phyloP scores from a whole-genome alignment of 2,329 filamentous ascomycete genomes.

The Aureobasidium subglaciale region DNA sequence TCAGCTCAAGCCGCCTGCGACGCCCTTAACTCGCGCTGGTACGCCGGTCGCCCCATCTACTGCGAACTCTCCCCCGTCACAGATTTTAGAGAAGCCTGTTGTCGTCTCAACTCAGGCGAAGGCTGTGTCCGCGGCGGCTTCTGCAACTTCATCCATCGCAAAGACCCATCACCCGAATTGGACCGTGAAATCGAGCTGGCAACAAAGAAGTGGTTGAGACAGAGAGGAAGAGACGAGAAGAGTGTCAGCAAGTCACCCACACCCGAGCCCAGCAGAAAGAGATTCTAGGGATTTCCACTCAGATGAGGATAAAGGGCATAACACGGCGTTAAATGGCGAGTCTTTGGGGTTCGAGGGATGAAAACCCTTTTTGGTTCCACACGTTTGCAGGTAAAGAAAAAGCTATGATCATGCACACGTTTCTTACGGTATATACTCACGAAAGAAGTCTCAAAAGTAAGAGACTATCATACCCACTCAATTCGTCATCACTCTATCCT shows the following conservation, averaged over 20 bases:
- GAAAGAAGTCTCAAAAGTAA: background rate
- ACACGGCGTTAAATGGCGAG: background rate
- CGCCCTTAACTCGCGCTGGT: conserved; percentile 90
- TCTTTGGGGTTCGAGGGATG: background rate
- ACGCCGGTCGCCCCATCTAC: conserved; percentile 93
- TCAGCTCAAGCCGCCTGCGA: conserved; percentile 89
- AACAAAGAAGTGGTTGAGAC: conserved; percentile 94
- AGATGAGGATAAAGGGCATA: background rate
- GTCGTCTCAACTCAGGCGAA: conserved; percentile 86
- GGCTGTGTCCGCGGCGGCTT: conserved; percentile 94
- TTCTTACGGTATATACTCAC: background rate
- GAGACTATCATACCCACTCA: background rate
- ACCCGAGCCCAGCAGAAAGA: conserved; percentile 70
- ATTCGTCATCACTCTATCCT: too few relatives aligned
- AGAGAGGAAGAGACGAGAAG: conserved; percentile 74
- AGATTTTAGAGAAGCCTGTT: conserved; percentile 96
- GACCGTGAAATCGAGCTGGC: conserved; percentile 79
- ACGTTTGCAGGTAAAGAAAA: background rate
- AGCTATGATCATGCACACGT: background rate
- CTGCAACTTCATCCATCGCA: conserved; percentile 99
- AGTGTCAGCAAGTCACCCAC: conserved; percentile 77
- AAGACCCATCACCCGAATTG: conserved; percentile 83
- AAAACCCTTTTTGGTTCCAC: conserved; percentile 1
- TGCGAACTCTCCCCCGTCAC: conserved; percentile 96
- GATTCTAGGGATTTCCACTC: background rate